Conservation (phyloP, 208 protist species). For the Histomonas meleagridis region DNA sequence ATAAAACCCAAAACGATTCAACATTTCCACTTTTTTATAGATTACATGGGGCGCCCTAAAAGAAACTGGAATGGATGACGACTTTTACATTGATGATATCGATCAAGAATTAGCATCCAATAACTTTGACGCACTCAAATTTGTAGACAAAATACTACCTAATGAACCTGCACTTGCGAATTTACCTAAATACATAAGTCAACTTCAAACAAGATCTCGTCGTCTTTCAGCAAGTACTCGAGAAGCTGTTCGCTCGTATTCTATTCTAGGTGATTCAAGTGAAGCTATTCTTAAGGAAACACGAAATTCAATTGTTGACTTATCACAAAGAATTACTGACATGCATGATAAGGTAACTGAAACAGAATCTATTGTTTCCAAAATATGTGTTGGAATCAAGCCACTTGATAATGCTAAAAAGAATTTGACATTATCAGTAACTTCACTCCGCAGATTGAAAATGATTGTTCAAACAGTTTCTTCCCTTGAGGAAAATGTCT, state of each 20-base stretch:
- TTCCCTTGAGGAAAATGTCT: not conserved
- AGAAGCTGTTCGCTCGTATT: not conserved
- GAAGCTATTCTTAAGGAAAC: not conserved
- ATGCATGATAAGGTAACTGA: constrained; percentile 25
- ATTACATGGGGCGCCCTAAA: no score
- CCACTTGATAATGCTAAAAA: constrained; percentile 15
- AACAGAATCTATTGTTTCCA: not conserved
- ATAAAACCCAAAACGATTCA: no score
- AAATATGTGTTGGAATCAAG: constrained; percentile 8
- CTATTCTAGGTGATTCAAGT: not conserved
- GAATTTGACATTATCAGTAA: not conserved
- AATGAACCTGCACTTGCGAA: not conserved
- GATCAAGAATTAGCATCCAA: not conserved
- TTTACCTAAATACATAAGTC: not conserved
- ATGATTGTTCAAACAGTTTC: not conserved
- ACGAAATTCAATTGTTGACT: constrained; percentile 24
- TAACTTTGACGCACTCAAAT: not conserved
- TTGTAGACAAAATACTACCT: not conserved
- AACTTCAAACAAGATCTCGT: not conserved
- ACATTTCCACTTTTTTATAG: no score
- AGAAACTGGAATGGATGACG: not conserved
- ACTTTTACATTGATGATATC: not conserved
- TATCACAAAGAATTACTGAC: not conserved
- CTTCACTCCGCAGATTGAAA: not conserved
- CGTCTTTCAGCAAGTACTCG: not conserved